A percentile compares a stretch with the other conserved stretches of the same genome.
These are phyloP conservation scores for Boletus coccyginus DNA, from an alignment of 768 basidiomycete species.

Conservation along the genomic window DNA sequence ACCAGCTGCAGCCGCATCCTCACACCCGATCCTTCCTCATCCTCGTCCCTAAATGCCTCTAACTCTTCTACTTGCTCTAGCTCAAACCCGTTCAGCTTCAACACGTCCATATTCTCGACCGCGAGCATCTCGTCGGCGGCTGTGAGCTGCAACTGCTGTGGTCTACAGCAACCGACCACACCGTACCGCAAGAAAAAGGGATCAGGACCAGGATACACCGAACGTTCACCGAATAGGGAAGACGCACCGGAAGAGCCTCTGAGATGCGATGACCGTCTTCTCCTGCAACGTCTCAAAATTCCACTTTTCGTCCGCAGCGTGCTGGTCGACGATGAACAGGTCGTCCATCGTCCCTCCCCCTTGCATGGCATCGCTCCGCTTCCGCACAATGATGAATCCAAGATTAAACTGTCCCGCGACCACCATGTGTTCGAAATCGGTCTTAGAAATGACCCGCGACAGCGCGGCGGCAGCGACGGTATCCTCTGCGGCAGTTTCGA, in stretches of 20 bases:
- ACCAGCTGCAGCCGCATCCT: slow-evolving; percentile 54
- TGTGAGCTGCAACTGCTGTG: slow-evolving; percentile 75
- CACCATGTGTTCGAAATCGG: slow-evolving; percentile 81
- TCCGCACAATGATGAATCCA: slow-evolving; percentile 87
- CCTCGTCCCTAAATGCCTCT: not conserved
- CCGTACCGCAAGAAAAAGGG: not conserved
- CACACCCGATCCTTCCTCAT: not conserved
- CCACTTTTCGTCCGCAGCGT: slow-evolving; percentile 97
- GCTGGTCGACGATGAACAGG: slow-evolving; percentile 95
- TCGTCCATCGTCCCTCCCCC: slow-evolving; percentile 57
- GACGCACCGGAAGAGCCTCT: slow-evolving; percentile 74
- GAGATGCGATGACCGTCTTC: slow-evolving; percentile 87
- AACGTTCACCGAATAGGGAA: not conserved
- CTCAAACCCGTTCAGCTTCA: slow-evolving; percentile 89
- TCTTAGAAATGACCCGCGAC: slow-evolving; percentile 81
- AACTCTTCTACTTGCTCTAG: slow-evolving; percentile 53
- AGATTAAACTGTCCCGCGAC: slow-evolving; percentile 93
- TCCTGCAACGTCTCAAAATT: slow-evolving; percentile 94
- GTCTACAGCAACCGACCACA: slow-evolving; percentile 42
- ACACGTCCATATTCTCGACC: slow-evolving; percentile 79
- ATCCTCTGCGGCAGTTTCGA: slow-evolving; percentile 45
- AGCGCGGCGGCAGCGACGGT: slow-evolving; percentile 63
- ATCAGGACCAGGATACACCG: not conserved
- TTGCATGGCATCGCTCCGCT: slow-evolving; percentile 34
- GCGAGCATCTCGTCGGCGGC: slow-evolving; percentile 89